Percentiles rank a stretch among this genome's conserved stretches.
Evolutionary conservation across 495 filamentous ascomycete genomes (phyloP).

Genomic region (Talaromyces ruber): DNA sequence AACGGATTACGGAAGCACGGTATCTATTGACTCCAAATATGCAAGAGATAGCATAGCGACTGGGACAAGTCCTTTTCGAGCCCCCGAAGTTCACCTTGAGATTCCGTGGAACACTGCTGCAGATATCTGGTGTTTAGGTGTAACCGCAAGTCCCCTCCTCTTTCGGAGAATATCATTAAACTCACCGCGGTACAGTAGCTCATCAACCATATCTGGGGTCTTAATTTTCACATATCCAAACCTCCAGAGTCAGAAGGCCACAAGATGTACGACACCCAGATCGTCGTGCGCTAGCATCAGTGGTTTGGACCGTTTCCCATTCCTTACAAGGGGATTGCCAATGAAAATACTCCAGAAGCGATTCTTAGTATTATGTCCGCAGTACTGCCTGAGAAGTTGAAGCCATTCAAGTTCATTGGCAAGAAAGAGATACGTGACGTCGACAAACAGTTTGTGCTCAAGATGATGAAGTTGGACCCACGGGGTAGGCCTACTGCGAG

Average conservation of each 20-base stretch:
- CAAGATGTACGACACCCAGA: background rate
- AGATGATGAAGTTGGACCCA: slow-evolving; percentile 19
- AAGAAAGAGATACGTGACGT: slow-evolving; percentile 13
- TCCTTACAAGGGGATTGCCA: slow-evolving; percentile 19
- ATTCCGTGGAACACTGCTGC: background rate
- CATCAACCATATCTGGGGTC: background rate
- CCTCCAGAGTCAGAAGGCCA: background rate
- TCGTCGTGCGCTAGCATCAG: background rate
- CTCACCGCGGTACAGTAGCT: background rate
- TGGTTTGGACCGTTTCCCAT: slow-evolving; percentile 36
- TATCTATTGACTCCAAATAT: background rate
- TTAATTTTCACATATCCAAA: background rate
- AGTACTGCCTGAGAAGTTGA: slow-evolving; percentile 12
- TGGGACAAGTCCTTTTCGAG: background rate
- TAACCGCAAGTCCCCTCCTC: background rate
- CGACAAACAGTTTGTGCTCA: slow-evolving; percentile 17
- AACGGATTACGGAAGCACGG: background rate
- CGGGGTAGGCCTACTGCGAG: slow-evolving; percentile 16
- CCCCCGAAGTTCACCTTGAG: background rate
- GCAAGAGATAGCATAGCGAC: background rate
- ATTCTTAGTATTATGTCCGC: slow-evolving; percentile 15
- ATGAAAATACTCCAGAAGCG: slow-evolving; percentile 8
- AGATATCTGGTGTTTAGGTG: background rate
- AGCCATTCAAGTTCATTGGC: slow-evolving; percentile 13
- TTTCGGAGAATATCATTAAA: background rate